Percentiles rank a stretch among this genome's conserved stretches.
Evolutionary conservation across 768 basidiomycete species (phyloP).

Genomic region (Lentinula sp.): DNA sequence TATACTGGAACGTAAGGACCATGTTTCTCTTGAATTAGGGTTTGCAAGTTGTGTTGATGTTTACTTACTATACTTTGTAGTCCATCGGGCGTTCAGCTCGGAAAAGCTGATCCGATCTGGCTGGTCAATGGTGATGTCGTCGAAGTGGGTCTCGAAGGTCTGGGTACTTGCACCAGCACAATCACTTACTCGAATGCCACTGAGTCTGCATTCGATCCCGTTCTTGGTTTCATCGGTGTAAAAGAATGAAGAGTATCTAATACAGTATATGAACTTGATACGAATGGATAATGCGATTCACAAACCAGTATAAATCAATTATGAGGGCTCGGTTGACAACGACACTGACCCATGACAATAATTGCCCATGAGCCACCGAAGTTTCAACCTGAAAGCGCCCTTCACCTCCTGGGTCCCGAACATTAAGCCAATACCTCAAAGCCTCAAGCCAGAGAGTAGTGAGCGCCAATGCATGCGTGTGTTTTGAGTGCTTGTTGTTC

Average conservation of each 20-base stretch:
- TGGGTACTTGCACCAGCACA: conserved; percentile 30
- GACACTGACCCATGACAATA: too few species aligned
- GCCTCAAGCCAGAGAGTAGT: too few species aligned
- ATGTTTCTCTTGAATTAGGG: neutral
- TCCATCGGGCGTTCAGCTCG: conserved; percentile 28
- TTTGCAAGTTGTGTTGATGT: neutral
- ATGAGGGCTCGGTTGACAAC: too few species aligned
- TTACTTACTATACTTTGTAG: conserved; percentile 10
- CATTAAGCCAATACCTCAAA: too few species aligned
- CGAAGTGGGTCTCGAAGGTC: conserved; percentile 30
- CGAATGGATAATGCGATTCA: too few species aligned
- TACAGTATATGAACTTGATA: too few species aligned
- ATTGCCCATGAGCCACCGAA: too few species aligned
- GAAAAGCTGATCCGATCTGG: conserved; percentile 27
- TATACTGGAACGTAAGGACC: conserved; percentile 34
- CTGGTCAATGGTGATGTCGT: conserved; percentile 30
- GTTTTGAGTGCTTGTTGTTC: too few species aligned
- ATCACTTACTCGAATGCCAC: conserved; percentile 1
- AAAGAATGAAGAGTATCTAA: neutral
- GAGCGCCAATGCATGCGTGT: too few species aligned
- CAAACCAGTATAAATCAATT: too few species aligned
- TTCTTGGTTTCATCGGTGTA: conserved; percentile 1
- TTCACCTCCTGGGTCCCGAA: too few species aligned
- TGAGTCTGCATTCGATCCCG: neutral
- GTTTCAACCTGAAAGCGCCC: too few species aligned